Base-by-base conservation (phyloP, 208 protist species). In the Naegleria fowleri region DNA sequence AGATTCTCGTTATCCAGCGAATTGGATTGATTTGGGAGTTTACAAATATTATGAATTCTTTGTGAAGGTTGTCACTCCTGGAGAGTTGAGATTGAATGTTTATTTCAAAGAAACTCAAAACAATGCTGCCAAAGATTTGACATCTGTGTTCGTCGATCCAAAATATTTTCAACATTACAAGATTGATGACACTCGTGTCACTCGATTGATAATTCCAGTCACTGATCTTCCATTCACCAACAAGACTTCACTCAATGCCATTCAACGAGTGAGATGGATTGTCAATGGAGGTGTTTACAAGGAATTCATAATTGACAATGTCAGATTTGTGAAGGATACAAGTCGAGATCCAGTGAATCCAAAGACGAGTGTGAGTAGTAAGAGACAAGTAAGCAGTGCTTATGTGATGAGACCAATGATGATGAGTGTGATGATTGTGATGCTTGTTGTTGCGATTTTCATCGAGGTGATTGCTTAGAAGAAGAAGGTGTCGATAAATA, bases 31-130 rank as follows among this genome's bases (percentile, higher is more conserved):
- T 51, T n/a, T 16, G 22, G 13, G 5, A 33, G 29, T 33, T 15
- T 86, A 33, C 48, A 48, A 51, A 51, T 86, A 86, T 48, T 86
- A 51, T 51, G 83, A 86, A 86, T 51, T 86, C 15, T 86, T 43
- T 43, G 40, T 86, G 0, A 48, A 86, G n/a, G 4, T 19, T 15
- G 0, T 33, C 6, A 16, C 9, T 86, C 39, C 16, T 51, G 9
- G 15, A 40, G 9, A 84, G 9, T 84, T 36, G 39, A 15, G 39
- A 40, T 84, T 41, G 29, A 41, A 84, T 38, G 16, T 40, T 22
- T 84, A 13, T 0, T 15, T 36, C 9, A 36, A 0, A 0, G n/a
- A 38, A 85, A 5, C 4, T 41, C 5, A 3, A 5, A 5, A 43
- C 7, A 43, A 13, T 39, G 3, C 29, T 25, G 2, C 3, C 1